Evolutionary conservation across 495 filamentous ascomycete species (phyloP).

Genomic region (Tuber borchii): DNA sequence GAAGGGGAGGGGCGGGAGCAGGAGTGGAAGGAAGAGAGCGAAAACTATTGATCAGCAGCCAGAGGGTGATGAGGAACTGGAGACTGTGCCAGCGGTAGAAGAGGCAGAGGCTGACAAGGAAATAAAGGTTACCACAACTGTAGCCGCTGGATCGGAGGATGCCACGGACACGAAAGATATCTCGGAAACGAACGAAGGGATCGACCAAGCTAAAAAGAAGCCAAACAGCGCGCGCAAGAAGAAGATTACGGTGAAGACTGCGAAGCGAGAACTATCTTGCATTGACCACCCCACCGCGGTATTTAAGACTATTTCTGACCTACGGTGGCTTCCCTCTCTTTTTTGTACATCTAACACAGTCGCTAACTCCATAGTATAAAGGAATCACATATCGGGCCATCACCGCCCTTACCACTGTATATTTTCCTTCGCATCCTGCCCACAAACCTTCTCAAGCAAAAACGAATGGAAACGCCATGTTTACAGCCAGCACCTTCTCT

Average conservation of each 20-base stretch:
- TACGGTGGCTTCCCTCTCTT: not conserved
- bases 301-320: not conserved
- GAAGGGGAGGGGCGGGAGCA: not conserved
- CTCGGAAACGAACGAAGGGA: not conserved
- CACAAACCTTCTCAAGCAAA: constrained; percentile 53
- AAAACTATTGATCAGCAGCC: not conserved
- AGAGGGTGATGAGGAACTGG: not conserved
- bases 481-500: constrained; percentile 66
- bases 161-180: not conserved
- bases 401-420: not conserved
- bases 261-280: not conserved
- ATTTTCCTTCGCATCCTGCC: constrained; percentile 1
- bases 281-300: not conserved
- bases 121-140: not conserved
- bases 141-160: not conserved
- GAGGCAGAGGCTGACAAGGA: not conserved
- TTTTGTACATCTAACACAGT: not conserved
- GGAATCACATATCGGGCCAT: not conserved
- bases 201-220: not conserved
- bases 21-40: constrained; percentile 1
- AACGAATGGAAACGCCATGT: constrained; percentile 96
- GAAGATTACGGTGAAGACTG: not conserved
- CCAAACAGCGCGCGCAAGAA: not conserved
- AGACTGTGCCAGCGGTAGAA: not conserved
- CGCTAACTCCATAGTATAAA: not conserved